Evolutionary conservation across 2,329 filamentous ascomycete species (phyloP).

Genomic region (Penicillium sp.): DNA sequence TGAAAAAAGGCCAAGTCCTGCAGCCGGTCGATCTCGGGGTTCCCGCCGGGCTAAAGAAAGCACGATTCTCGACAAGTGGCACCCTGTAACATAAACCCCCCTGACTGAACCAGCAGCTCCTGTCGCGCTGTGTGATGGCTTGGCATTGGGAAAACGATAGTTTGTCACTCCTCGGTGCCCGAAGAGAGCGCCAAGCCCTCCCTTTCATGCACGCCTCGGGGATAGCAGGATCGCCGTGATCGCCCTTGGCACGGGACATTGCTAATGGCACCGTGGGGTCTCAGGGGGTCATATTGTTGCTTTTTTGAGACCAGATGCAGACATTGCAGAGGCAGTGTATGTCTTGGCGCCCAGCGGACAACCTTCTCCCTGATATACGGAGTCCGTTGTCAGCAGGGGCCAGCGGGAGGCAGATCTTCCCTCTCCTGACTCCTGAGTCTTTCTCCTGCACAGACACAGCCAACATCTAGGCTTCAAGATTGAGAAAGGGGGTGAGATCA

Average conservation of each 20-base stretch:
- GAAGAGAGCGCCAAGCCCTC: conserved; percentile 11
- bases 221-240: conserved; percentile 20
- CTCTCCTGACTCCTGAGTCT: conserved; percentile 5
- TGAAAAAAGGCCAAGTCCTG: conserved; percentile 5
- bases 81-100: background rate
- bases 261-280: conserved; percentile 8
- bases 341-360: conserved; percentile 14
- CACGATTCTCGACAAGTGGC: background rate
- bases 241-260: conserved; percentile 21
- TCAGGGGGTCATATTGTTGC: background rate
- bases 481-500: background rate
- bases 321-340: background rate
- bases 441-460: background rate
- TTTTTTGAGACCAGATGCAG: background rate
- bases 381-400: background rate
- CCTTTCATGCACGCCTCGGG: conserved; percentile 2
- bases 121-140: conserved; percentile 12
- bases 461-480: background rate
- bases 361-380: background rate
- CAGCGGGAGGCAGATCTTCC: background rate
- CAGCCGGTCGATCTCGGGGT: conserved; percentile 11
- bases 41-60: background rate
- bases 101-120: background rate
- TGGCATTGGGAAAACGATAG: conserved; percentile 14
- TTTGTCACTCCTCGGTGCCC: background rate